A percentile compares a stretch with the other conserved stretches of the same genome.
phyloP scores from a whole-genome alignment of 1,139 yeast species.

The Saccharomycopsis crataegensis region DNA sequence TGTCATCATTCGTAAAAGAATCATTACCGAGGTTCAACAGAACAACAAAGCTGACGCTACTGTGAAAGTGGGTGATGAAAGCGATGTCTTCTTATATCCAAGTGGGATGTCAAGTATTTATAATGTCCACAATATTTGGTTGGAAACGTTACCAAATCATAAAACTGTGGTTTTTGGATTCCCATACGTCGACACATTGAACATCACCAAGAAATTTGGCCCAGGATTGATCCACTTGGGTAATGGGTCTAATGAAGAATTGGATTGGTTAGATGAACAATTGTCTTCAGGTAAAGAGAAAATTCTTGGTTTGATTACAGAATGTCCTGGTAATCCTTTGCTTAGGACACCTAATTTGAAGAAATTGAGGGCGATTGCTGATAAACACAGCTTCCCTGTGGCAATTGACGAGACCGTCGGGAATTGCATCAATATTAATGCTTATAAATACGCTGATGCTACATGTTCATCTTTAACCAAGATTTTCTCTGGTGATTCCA shows the following conservation, averaged over 20 bases:
- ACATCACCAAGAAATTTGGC: constrained; percentile 81
- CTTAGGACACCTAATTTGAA: constrained; percentile 73
- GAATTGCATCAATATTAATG: constrained; percentile 77
- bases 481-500: constrained; percentile 89
- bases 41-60: constrained; percentile 29
- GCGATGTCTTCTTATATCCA: constrained; percentile 76
- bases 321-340: constrained; percentile 90
- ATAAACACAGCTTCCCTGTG: constrained; percentile 63
- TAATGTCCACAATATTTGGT: constrained; percentile 65
- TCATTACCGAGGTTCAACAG: constrained; percentile 41
- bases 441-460: constrained; percentile 75
- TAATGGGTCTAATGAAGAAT: constrained; percentile 67
- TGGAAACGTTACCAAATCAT: constrained; percentile 28
- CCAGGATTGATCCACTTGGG: constrained; percentile 83
- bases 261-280: constrained; percentile 54
- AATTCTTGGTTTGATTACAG: constrained; percentile 70
- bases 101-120: constrained; percentile 92
- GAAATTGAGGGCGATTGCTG: constrained; percentile 57
- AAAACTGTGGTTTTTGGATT: constrained; percentile 91
- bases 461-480: constrained; percentile 85
- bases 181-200: constrained; percentile 89
- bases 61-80: constrained; percentile 18
- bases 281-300: constrained; percentile 51
- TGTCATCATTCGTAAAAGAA: constrained; percentile 61
- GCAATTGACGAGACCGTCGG: constrained; percentile 94